A percentile compares a stretch with the other conserved stretches of the same genome.
These are phyloP conservation scores for Dorcoceras hygrometricum DNA, from an alignment of 257 asterid genomes.

Conservation along the genomic window DNA sequence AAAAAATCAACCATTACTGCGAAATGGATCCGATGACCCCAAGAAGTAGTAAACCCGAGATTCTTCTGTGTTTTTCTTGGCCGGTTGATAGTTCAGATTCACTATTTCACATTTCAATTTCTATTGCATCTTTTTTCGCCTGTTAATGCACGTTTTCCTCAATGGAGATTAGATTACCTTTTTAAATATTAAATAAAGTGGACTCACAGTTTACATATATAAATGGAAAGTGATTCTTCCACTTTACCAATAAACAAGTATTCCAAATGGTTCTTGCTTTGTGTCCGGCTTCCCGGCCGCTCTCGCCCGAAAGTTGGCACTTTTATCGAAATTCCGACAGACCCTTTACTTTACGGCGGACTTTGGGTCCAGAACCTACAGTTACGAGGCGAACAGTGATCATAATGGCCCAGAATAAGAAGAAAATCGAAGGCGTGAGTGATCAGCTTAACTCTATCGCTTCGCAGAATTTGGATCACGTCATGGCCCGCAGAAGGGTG, in stretches of 20 bases:
- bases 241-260: conserved; percentile 20
- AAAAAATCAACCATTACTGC: too few species aligned
- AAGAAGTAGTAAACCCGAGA: too few species aligned
- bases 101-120: too few species aligned
- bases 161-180: too few species aligned
- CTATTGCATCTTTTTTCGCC: too few species aligned
- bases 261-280: conserved; percentile 46
- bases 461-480: conserved; percentile 85
- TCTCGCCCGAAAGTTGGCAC: conserved; percentile 26
- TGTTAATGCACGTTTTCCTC: too few species aligned
- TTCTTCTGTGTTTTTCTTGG: too few species aligned
- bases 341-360: conserved; percentile 29
- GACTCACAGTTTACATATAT: neutral
- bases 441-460: conserved; percentile 81
- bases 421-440: conserved; percentile 67
- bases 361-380: conserved; percentile 19
- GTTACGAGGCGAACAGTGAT: conserved; percentile 24
- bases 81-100: too few species aligned
- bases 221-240: neutral
- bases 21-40: too few species aligned
- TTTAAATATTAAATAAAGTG: neutral
- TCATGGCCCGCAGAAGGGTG: conserved; percentile 88
- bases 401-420: conserved; percentile 53
- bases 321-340: conserved; percentile 20
- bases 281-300: conserved; percentile 41